Percentiles rank a stretch among this genome's conserved stretches.
These are phyloP conservation scores for Silene noctiflora DNA, from an alignment of 179 eudicot species.

Conservation along the genomic window DNA sequence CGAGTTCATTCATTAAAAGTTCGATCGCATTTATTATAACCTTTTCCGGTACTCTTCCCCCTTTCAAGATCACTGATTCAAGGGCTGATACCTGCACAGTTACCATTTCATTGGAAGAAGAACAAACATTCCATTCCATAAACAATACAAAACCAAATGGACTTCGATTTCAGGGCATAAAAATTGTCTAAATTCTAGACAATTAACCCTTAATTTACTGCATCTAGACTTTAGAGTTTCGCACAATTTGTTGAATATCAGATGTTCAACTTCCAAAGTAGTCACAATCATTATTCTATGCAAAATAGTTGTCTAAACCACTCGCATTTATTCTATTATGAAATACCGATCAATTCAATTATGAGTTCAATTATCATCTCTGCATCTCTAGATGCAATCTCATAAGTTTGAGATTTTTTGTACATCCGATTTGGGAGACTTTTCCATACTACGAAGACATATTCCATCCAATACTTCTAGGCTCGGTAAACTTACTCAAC, in stretches of 20 bases:
- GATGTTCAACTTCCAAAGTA: neutral
- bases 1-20: constrained; percentile 68
- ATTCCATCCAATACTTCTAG: neutral
- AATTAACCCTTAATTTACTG: neutral
- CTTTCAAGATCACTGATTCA: constrained; percentile 68
- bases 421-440: no score
- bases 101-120: neutral
- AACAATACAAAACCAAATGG: neutral
- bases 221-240: no score
- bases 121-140: neutral
- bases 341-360: no score
- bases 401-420: no score
- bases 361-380: no score
- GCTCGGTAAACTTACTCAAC: neutral
- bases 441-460: no score
- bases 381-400: no score
- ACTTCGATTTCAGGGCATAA: constrained; percentile 10
- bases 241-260: neutral
- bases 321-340: no score
- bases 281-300: neutral
- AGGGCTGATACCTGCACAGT: constrained; percentile 56
- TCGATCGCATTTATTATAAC: constrained; percentile 51
- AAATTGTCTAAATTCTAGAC: neutral
- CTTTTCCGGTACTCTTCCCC: constrained; percentile 74
- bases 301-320: neutral